A percentile compares a stretch with the other conserved stretches of the same genome.
Evolutionary conservation across 2,329 filamentous ascomycete species (phyloP).

Genomic region (Penicillium sp.): DNA sequence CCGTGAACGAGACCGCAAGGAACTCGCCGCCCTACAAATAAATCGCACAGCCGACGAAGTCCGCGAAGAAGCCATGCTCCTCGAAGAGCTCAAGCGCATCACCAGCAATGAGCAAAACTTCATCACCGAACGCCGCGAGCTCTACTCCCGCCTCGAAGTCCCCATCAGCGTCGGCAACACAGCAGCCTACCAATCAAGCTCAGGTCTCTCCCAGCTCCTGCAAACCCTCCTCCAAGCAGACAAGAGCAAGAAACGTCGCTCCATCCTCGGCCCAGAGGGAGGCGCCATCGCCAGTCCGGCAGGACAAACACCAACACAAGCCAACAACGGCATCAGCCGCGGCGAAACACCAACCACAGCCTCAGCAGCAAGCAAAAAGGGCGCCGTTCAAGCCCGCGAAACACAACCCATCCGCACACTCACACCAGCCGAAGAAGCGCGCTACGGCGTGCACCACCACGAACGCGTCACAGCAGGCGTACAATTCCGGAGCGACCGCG

Average conservation of each 20-base stretch:
- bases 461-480: constrained; percentile 85
- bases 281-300: constrained; percentile 49
- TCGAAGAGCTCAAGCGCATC: constrained; percentile 90
- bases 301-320: constrained; percentile 53
- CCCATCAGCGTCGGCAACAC: constrained; percentile 71
- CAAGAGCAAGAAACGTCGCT: constrained; percentile 85
- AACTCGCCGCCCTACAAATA: constrained; percentile 77
- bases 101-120: constrained; percentile 81
- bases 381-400: constrained; percentile 25
- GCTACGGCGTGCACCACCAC: constrained; percentile 81
- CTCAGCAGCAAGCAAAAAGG: constrained; percentile 35
- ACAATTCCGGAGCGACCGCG: constrained; percentile 73
- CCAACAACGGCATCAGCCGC: constrained; percentile 35
- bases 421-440: constrained; percentile 69
- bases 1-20: constrained; percentile 78
- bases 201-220: constrained; percentile 75
- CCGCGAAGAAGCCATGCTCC: constrained; percentile 83
- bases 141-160: constrained; percentile 84
- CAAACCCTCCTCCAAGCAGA: constrained; percentile 80
- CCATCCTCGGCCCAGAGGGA: constrained; percentile 62
- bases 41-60: constrained; percentile 82
- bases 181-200: constrained; percentile 74
- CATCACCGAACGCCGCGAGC: constrained; percentile 82
- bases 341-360: constrained; percentile 38
- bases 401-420: constrained; percentile 66